Base-by-base conservation (phyloP, 2,329 filamentous ascomycete species). In the Coleophoma eucalyptorum region DNA sequence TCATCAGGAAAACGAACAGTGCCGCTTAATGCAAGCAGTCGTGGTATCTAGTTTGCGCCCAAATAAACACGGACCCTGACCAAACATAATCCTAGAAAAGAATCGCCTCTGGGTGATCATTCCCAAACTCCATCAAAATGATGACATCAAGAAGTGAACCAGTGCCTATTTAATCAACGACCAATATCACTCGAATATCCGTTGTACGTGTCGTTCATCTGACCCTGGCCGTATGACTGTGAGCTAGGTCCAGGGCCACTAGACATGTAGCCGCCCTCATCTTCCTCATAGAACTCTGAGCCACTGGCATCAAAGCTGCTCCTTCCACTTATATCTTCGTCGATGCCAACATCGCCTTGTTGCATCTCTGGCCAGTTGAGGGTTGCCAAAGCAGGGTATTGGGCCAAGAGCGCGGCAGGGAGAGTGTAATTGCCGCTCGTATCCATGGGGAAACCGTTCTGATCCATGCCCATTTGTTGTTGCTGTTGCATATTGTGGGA, bases 321-420 rank as follows among this genome's bases (percentile, higher is more conserved):
- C 48, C 87, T 79, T 0, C 88, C 88, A 61, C 86, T 89, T n/a
- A 88, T 70, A 54, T 90, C 89, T 46, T 90, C 87, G 38, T 91
- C 86, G 52, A 85, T 77, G 16, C 83, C 83, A 6, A 78, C 63
- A 21, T 69, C 71, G 4, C 76, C 76, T n/a, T 86, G 79, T 40
- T 85, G 80, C 65, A 95, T 80, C 48, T 86, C 80, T 16, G 80
- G 79, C 92, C 93, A 97, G 64, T 93, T 92, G 66, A 97, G 80
- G 49, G 86, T 87, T 20, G 92, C 91, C n/a, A 99, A 74, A 4
- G 90, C 92, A 12, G 94, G 94, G 68, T 97, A 97, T 64, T 97
- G 94, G 16, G 89, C 88, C 37, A 97, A 74, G 46, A 99, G 74
- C 1, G 93, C 93, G 4, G 89, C 89, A 1, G 94, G 94, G n/a